phyloP scores from a whole-genome alignment of 768 basidiomycete genomes.

The Hygrophorus russula region DNA sequence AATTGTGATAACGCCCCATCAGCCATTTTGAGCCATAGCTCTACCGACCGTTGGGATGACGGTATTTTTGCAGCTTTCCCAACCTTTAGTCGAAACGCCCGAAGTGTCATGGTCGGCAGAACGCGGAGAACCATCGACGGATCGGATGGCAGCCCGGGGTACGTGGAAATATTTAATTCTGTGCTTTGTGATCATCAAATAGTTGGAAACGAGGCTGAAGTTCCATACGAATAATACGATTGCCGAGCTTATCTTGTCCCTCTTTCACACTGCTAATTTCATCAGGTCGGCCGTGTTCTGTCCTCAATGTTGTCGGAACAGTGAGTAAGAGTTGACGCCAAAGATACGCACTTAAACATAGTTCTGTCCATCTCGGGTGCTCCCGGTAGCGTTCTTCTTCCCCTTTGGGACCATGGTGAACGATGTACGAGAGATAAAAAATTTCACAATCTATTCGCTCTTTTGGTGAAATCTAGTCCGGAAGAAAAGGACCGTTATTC shows the following conservation, averaged over 20 bases:
- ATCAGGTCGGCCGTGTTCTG: conserved; percentile 51
- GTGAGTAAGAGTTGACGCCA: conserved; percentile 1
- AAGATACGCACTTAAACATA: conserved; percentile 47
- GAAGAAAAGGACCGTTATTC: conserved; percentile 1
- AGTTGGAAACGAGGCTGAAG: background rate
- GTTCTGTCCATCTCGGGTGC: conserved; percentile 55
- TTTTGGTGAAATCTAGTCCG: conserved; percentile 46
- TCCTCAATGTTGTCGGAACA: conserved; percentile 1
- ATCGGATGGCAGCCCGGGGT: conserved; percentile 8
- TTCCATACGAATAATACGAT: conserved; percentile 46
- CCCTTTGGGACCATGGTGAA: conserved; percentile 30
- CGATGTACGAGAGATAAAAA: conserved; percentile 66
- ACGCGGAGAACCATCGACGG: conserved; percentile 30
- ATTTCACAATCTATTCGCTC: conserved; percentile 77
- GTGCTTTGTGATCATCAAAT: background rate
- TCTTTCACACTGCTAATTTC: conserved; percentile 18
- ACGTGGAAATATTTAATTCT: conserved; percentile 9
- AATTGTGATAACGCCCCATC: conserved; percentile 38
- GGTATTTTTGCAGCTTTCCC: conserved; percentile 34
- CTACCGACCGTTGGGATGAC: conserved; percentile 18
- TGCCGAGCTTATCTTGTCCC: conserved; percentile 42
- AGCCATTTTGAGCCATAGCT: conserved; percentile 46
- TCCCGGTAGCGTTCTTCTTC: conserved; percentile 30
- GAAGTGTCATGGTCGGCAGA: conserved; percentile 59
- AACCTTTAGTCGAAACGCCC: conserved; percentile 52